These are phyloP conservation scores for Lactarius indigo DNA, from an alignment of 768 basidiomycete genomes.

Conservation along the genomic window DNA sequence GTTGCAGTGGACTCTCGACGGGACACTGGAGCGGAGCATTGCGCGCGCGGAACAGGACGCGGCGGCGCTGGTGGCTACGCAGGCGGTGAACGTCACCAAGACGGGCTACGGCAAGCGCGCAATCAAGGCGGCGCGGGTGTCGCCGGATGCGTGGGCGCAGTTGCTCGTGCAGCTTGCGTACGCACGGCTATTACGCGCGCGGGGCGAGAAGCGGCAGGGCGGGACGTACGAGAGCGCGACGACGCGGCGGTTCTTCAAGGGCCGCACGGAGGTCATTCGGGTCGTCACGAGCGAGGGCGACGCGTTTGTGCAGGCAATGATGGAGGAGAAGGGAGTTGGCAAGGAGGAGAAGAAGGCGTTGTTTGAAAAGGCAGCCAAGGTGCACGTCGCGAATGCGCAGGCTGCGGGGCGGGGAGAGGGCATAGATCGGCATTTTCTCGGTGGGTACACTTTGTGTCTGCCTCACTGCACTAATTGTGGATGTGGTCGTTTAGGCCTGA, in stretches of 20 bases:
- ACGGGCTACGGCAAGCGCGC: conserved; percentile 81
- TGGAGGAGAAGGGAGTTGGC: conserved; percentile 40
- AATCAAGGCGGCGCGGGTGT: conserved; percentile 84
- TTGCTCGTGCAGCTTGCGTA: conserved; percentile 91
- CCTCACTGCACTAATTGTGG: not conserved
- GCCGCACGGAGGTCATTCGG: conserved; percentile 91
- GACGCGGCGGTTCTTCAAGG: conserved; percentile 84
- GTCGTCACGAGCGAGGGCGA: conserved; percentile 76
- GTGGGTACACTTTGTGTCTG: conserved; percentile 37
- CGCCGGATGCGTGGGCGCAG: conserved; percentile 94
- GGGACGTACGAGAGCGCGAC: conserved; percentile 94
- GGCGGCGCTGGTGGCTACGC: conserved; percentile 54
- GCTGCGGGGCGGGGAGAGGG: conserved; percentile 66
- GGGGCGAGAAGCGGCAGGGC: conserved; percentile 48
- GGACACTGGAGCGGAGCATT: conserved; percentile 49
- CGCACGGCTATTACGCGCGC: conserved; percentile 48
- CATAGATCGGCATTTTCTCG: conserved; percentile 85
- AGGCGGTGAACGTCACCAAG: conserved; percentile 57
- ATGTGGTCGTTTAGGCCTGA: conserved; percentile 52
- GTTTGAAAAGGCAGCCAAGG: conserved; percentile 58
- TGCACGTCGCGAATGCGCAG: conserved; percentile 63
- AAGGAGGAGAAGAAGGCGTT: conserved; percentile 46
- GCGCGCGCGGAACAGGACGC: conserved; percentile 52
- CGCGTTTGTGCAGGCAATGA: conserved; percentile 75
- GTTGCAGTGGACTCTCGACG: conserved; percentile 61